phyloP scores from a whole-genome alignment of 108 stramenopile genomes.

The Ochromonas danica region DNA sequence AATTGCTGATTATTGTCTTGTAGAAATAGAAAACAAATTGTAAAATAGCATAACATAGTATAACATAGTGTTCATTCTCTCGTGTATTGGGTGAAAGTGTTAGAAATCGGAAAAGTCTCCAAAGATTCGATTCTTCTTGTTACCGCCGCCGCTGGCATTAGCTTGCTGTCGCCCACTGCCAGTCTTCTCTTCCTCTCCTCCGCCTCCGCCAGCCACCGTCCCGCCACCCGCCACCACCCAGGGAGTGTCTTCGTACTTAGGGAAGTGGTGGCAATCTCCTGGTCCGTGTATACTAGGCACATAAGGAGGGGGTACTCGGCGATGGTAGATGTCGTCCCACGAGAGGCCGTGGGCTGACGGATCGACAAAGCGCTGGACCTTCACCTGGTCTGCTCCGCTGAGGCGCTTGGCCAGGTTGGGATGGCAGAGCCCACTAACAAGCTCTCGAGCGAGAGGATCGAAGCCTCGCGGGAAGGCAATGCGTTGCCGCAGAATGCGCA shows the following conservation, averaged over 20 bases:
- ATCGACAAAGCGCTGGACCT: constrained; percentile 6
- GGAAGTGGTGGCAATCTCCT: background rate
- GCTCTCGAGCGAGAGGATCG: background rate
- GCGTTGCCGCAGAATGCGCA: background rate
- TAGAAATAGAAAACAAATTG: background rate
- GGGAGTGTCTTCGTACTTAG: background rate
- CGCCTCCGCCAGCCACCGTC: background rate
- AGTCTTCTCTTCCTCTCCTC: background rate
- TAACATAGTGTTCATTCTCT: background rate
- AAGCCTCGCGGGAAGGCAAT: constrained; percentile 10
- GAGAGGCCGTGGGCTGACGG: background rate
- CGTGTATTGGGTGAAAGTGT: no score
- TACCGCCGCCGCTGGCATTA: background rate
- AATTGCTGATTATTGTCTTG: no score
- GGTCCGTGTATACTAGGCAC: background rate
- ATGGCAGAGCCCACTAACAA: constrained; percentile 4
- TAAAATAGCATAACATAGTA: background rate
- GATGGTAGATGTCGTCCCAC: background rate
- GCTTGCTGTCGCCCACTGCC: background rate
- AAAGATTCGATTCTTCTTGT: background rate
- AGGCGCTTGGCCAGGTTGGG: background rate
- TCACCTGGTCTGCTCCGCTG: background rate
- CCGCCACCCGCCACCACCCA: background rate
- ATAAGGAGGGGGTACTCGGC: constrained; percentile 1
- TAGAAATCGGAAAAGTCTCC: background rate